Percentiles rank a stretch among this genome's conserved stretches.
Conservation (phyloP, 441 rosid genomes). For the Pelargonium citronellum region DNA sequence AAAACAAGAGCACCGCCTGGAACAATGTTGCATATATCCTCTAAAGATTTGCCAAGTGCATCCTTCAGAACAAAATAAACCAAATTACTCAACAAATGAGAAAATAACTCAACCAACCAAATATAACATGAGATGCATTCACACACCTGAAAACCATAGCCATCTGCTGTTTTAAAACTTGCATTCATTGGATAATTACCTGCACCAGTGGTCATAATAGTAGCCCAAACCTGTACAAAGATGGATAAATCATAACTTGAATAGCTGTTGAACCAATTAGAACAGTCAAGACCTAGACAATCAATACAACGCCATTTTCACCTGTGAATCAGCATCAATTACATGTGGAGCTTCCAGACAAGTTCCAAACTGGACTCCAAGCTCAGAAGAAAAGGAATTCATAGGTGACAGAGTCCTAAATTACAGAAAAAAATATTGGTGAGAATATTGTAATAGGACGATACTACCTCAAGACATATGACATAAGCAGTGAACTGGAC, state of each 20-base stretch:
- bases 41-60: constrained; percentile 78
- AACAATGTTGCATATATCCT: constrained; percentile 73
- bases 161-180: constrained; percentile 84
- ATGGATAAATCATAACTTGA: constrained; percentile 23
- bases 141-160: constrained; percentile 75
- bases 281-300: constrained; percentile 11
- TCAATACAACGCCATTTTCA: constrained; percentile 24
- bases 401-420: constrained; percentile 86
- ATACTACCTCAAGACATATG: constrained; percentile 14
- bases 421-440: constrained; percentile 19
- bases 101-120: constrained; percentile 19
- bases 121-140: constrained; percentile 15
- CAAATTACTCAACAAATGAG: constrained; percentile 14
- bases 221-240: constrained; percentile 69
- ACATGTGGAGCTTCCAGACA: constrained; percentile 97
- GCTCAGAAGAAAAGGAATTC: constrained; percentile 92
- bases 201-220: constrained; percentile 66
- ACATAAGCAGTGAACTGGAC: constrained; percentile 15
- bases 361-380: constrained; percentile 89
- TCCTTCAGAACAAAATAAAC: constrained; percentile 49
- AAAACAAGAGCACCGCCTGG: constrained; percentile 89
- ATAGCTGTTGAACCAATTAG: constrained; percentile 14
- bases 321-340: constrained; percentile 79
- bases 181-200: constrained; percentile 73
- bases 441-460: constrained; percentile 20